phyloP scores from a whole-genome alignment of 2,329 filamentous ascomycete species.

The Huntiella bhutanensis region DNA sequence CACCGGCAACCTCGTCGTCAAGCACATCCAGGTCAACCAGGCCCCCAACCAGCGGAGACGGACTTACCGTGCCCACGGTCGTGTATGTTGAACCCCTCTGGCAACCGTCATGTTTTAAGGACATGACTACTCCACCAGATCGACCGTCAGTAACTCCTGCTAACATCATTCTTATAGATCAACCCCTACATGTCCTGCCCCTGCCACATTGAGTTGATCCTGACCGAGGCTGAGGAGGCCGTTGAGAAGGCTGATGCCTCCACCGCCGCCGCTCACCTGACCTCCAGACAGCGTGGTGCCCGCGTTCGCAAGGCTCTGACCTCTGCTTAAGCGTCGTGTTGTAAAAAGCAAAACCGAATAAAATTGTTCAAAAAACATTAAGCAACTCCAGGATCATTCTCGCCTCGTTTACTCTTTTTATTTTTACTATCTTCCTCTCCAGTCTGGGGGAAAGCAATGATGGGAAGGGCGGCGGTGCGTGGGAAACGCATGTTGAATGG shows the following conservation, averaged over 20 bases:
- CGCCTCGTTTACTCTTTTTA: no score
- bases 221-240: slow-evolving; percentile 91
- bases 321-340: slow-evolving; percentile 31
- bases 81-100: slow-evolving; percentile 49
- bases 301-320: slow-evolving; percentile 46
- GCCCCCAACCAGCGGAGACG: slow-evolving; percentile 97
- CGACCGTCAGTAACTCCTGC: background rate
- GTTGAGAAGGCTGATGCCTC: slow-evolving; percentile 89
- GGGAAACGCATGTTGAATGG: no score
- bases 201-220: slow-evolving; percentile 99
- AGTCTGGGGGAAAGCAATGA: no score
- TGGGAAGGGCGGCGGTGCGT: no score
- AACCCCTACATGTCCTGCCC: slow-evolving; percentile 99
- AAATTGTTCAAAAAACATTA: slow-evolving; percentile 19
- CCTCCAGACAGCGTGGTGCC: slow-evolving; percentile 77
- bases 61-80: slow-evolving; percentile 99
- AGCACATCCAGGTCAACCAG: slow-evolving; percentile 99
- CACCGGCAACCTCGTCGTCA: slow-evolving; percentile 91
- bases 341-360: slow-evolving; percentile 10
- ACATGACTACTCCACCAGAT: background rate
- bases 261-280: slow-evolving; percentile 50
- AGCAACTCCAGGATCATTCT: no score
- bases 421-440: no score
- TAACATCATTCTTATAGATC: slow-evolving; percentile 42
- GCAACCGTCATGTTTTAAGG: background rate